phyloP scores from a whole-genome alignment of 2,329 filamentous ascomycete species.

The Cercospora sp. region DNA sequence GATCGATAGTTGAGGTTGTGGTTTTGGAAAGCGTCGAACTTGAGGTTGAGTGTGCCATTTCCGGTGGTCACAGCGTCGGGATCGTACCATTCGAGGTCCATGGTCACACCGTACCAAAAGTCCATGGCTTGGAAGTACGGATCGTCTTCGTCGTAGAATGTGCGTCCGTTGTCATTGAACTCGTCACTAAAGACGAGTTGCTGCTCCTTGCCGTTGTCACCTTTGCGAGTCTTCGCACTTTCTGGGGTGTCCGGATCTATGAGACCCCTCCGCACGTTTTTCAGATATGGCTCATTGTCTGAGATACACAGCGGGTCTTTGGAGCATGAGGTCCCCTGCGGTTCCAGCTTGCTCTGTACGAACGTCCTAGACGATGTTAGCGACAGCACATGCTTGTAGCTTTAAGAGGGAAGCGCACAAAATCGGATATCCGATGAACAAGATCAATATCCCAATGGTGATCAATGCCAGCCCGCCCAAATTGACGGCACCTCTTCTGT shows the following conservation, averaged over 20 bases:
- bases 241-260: conserved; percentile 69
- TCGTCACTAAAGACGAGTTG: conserved; percentile 70
- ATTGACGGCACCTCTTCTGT: conserved; percentile 63
- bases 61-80: conserved; percentile 47
- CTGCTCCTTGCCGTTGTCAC: conserved; percentile 60
- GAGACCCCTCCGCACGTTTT: conserved; percentile 61
- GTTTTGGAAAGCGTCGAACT: conserved; percentile 65
- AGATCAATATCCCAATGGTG: conserved; percentile 59
- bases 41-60: conserved; percentile 52
- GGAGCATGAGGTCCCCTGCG: conserved; percentile 42
- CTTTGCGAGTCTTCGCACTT: conserved; percentile 56
- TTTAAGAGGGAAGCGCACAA: conserved; percentile 52
- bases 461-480: conserved; percentile 63
- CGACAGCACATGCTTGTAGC: background rate
- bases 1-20: conserved; percentile 57
- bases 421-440: conserved; percentile 70
- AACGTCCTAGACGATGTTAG: conserved; percentile 53
- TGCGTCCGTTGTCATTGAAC: conserved; percentile 66
- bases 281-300: conserved; percentile 52
- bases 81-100: conserved; percentile 60
- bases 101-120: conserved; percentile 70
- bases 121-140: conserved; percentile 68
- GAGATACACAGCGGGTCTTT: conserved; percentile 51
- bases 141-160: conserved; percentile 71
- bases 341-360: conserved; percentile 48